phyloP scores from a whole-genome alignment of 2,329 filamentous ascomycete genomes.

The Lachnellula occidentalis region DNA sequence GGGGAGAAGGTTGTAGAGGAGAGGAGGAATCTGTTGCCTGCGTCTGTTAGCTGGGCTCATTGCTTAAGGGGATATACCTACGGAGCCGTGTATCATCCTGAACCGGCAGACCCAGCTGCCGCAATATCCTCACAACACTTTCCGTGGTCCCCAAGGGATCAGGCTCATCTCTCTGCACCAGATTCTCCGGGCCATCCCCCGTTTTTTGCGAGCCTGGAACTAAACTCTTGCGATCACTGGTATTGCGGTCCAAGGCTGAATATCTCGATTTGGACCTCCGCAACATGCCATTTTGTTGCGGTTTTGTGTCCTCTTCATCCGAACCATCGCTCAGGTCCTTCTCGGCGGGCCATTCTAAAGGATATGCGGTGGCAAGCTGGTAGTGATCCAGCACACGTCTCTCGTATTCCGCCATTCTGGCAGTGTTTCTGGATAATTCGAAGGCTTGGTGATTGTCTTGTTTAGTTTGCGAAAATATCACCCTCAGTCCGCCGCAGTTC shows the following conservation, averaged over 20 bases:
- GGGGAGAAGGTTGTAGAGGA: constrained; percentile 96
- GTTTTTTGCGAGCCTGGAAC: constrained; percentile 63
- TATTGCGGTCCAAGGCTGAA: constrained; percentile 73
- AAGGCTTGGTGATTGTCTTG: not conserved
- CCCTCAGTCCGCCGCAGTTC: not conserved
- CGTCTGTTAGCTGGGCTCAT: constrained; percentile 15
- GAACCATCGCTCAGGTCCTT: constrained; percentile 67
- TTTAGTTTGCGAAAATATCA: not conserved
- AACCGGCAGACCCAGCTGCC: constrained; percentile 69
- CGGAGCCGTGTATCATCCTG: constrained; percentile 78
- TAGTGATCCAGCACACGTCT: constrained; percentile 82
- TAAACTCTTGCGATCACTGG: constrained; percentile 60
- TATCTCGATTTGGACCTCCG: constrained; percentile 70
- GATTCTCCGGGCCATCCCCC: constrained; percentile 63
- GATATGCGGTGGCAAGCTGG: constrained; percentile 72
- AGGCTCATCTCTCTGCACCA: constrained; percentile 85
- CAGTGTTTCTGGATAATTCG: not conserved
- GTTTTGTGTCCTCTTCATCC: constrained; percentile 44
- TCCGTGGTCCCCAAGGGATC: constrained; percentile 86
- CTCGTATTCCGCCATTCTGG: constrained; percentile 63
- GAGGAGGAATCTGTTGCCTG: constrained; percentile 86
- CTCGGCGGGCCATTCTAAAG: constrained; percentile 80
- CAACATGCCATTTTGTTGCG: constrained; percentile 41
- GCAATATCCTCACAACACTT: constrained; percentile 77
- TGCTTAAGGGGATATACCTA: constrained; percentile 38